These are phyloP conservation scores for Hibiscus trionum DNA, from an alignment of 345 rosid species.

Conservation along the genomic window DNA sequence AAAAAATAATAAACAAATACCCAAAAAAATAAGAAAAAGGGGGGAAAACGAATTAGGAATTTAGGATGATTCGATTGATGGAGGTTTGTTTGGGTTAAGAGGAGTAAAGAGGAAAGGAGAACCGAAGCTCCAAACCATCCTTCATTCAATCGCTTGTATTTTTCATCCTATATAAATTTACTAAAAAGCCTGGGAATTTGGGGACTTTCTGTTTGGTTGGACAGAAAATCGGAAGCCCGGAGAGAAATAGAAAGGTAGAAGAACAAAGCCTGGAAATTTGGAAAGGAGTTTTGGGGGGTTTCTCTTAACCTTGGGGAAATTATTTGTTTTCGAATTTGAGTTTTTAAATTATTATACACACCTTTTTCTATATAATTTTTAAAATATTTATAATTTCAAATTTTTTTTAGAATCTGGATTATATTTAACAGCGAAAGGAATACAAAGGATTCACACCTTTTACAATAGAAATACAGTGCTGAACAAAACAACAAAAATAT, in stretches of 20 bases:
- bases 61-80: background rate
- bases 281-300: no score
- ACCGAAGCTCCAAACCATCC: constrained; percentile 24
- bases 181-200: background rate
- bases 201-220: background rate
- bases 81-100: constrained; percentile 1
- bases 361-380: no score
- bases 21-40: background rate
- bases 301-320: no score
- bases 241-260: background rate
- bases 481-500: no score
- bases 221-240: background rate
- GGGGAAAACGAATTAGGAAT: background rate
- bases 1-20: background rate
- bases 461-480: no score
- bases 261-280: background rate
- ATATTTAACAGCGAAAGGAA: no score
- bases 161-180: background rate
- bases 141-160: constrained; percentile 4
- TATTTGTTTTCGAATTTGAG: no score
- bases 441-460: no score
- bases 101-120: constrained; percentile 10
- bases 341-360: no score
- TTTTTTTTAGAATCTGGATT: no score
- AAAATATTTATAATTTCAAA: no score